phyloP scores from a whole-genome alignment of 805 yeast species.

The Zygosaccharomyces bisporus region DNA sequence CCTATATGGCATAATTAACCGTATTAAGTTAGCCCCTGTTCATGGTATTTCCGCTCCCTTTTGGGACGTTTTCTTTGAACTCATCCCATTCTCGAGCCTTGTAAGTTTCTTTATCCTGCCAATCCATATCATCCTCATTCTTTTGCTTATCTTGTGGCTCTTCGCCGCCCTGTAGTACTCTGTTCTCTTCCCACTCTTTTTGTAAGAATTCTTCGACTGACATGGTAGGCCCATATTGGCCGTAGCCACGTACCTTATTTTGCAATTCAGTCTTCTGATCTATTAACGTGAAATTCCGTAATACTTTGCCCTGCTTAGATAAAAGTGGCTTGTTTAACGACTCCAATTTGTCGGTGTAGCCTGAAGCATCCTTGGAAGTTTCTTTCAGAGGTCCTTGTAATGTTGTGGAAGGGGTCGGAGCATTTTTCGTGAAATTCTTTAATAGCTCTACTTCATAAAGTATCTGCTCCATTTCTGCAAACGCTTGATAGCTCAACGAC shows the following conservation, averaged over 20 bases:
- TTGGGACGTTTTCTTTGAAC: slow-evolving; percentile 78
- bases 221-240: slow-evolving; percentile 91
- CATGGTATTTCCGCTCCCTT: slow-evolving; percentile 87
- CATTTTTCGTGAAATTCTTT: slow-evolving; percentile 37
- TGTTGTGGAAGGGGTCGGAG: slow-evolving; percentile 13
- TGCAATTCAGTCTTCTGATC: slow-evolving; percentile 54
- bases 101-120: slow-evolving; percentile 62
- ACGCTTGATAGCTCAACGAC: slow-evolving; percentile 49
- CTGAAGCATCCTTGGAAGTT: slow-evolving; percentile 36
- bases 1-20: not conserved
- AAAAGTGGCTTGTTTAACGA: slow-evolving; percentile 48
- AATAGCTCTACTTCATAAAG: slow-evolving; percentile 66
- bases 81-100: slow-evolving; percentile 90
- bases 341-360: slow-evolving; percentile 66
- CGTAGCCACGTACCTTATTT: slow-evolving; percentile 78
- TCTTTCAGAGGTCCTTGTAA: not conserved
- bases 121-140: slow-evolving; percentile 54
- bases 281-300: slow-evolving; percentile 78
- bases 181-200: slow-evolving; percentile 80
- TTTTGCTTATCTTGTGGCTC: slow-evolving; percentile 37
- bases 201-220: slow-evolving; percentile 88
- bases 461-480: slow-evolving; percentile 53
- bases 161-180: slow-evolving; percentile 56
- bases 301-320: slow-evolving; percentile 69
- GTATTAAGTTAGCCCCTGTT: slow-evolving; percentile 58